Evolutionary conservation across 129 eudicot species (phyloP), one percentile per base, ranked within the genome.

Genomic region (Pseudognaphalium luteoalbum): DNA sequence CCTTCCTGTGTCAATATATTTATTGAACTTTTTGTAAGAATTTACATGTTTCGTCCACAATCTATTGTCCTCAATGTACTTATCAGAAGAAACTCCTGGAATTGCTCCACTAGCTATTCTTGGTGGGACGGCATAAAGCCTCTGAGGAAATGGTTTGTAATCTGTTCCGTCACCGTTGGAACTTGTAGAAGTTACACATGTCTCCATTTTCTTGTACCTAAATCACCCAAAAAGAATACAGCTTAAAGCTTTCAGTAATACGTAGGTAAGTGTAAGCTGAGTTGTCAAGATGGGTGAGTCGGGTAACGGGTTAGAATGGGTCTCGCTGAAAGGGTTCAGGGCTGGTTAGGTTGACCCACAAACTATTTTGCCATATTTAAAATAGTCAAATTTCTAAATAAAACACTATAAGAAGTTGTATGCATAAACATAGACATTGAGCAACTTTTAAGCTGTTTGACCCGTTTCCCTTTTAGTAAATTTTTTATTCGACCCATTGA

Each of bases 171-270:
- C 76, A 6, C 47, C 69, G 64, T 62, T 71, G 25, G 68, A 66
- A 54, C 63, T 66, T 39, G 29, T 21, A 0, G 83, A 42, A 67
- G 80, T 80, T 28, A 74, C 47, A 20, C 84, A 81, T 59, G 70
- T 44, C 73, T 74, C 84, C 80, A 81, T 81, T 47, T 75, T 74
- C 84, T 81, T 74, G 63, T 81, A 74, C 84, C 80, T 81, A 54
- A 37, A 59, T 16, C 25, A n/a, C 21, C 51, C 58, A 11, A 15
- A 25, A 20, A 35, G 32, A 57, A 34, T 72, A 73, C 37, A 21
- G 15, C n/a, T 29, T 6, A 1, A 12, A 42, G 17, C 1, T 54
- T 71, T 17, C 28, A 16, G 17, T 60, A 71, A 50, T 29, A 51
- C 30, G 37, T 25, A 50, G 42, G n/a, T 7, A 14, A 39, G 1